Evolutionary conservation across 371 early-diverging fungal genomes (phyloP), one percentile per base, ranked within the genome.

Genomic region (Quaeritorhiza haematococci): DNA sequence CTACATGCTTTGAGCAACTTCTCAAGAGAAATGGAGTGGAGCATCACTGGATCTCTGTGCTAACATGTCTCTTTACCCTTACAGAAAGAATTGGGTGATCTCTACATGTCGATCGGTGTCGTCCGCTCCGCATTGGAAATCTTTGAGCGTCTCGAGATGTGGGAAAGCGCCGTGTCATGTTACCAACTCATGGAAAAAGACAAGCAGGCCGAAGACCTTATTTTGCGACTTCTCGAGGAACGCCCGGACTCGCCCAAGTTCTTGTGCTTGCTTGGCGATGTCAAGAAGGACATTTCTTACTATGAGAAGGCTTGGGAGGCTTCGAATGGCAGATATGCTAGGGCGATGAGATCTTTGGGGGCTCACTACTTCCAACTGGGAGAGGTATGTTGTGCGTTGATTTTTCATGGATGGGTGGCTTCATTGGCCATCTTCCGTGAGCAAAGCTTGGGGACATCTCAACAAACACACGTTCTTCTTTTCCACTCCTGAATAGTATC

Each of bases 281-380:
- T 96, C 33, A 82, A 82, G 46, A 57, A 74, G 29, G 87, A 95
- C 49, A 87, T 87, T 1, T 75, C 73, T n/a, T 79, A 82, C 53
- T 96, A 90, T 82, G 76, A 73, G 30, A 75, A 91, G 62, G 89
- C 96, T 3, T 97, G 98, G 98, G 84, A 89, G 54, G 63, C 89
- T 2, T 93, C 93, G 3, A 80, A 81, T 4, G 66, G 79, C 29
- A 80, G 83, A 7, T 94, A 81, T 68, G 87, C 95, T 7, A 83
- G 95, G 43, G 96, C 98, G 15, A 93, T 93, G 92, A 88, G 98
- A 23, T 84, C 89, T 4, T 76, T 96, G 19, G 98, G 96, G 24
- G 76, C 85, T 0, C 79, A 90, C 61, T 78, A 88, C 67, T 96
- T 82, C 73, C 79, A 79, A 53, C 63, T 65, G 3, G 55, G 75